Evolutionary conservation across 352 stramenopile genomes (phyloP), one percentile per base, ranked within the genome.

Genomic region (Globisporangium paddicum): DNA sequence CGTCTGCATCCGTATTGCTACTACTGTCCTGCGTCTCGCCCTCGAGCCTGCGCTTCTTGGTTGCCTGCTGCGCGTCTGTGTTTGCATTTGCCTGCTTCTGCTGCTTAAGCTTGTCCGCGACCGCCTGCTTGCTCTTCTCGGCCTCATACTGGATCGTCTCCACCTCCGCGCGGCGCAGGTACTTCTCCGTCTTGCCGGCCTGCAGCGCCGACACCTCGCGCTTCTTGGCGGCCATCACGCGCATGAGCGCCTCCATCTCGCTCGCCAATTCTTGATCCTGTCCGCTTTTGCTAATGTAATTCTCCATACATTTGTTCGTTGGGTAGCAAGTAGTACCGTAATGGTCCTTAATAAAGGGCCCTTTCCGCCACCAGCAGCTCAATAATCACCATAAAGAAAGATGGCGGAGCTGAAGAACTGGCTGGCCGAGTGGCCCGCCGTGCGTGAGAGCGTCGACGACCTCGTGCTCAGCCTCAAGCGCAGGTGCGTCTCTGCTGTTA

Each of bases 141-240:
- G 47, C 42, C 62, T 60, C 49, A 28, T 66, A 65, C 35, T 89
- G 57, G 21, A 93, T 56, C 23, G 73, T 69, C 66, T 95, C 86
- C 19, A 92, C 79, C 37, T 95, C 86, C 0, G 64, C 69, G 13
- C 82, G 81, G 25, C 86, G 80, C 55, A 94, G 38, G 63, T 94
- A 95, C 66, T 95, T 95, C 52, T 89, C 72, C 55, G 64, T 72
- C 59, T 87, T 87, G 60, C 86, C 65, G 9, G 63, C 68, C 44
- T 79, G 64, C 42, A 90, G 61, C 23, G 58, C 62, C 51, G 77
- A 80, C n/a, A 86, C 51, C 66, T 91, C 80, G 55, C 70, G 84
- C 71, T 94, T 94, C 78, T 92, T 92, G 11, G 84, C 74, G 41
- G 77, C 81, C 80, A 94, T 85, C 62, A 90, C 80, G 5, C 62